Percentiles rank a stretch among this genome's conserved stretches.
These are phyloP conservation scores for Durotheca rogersii DNA, from an alignment of 495 filamentous ascomycete species.

Conservation along the genomic window DNA sequence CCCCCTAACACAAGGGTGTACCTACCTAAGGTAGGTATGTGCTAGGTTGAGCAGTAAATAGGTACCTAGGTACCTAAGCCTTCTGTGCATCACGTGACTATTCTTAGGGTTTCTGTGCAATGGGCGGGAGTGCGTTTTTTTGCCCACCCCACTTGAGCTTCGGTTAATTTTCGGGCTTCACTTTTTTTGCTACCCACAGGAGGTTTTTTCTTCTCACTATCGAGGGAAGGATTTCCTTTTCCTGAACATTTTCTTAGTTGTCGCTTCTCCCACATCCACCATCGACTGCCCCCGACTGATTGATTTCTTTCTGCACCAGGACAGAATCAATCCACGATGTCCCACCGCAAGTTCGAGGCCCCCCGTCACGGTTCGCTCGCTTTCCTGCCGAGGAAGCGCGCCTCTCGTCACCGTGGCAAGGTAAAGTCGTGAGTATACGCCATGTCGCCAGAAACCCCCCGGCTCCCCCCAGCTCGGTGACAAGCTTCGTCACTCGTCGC, in stretches of 20 bases:
- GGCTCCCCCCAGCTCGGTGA: background rate
- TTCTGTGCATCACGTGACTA: too few relatives aligned
- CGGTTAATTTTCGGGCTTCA: slow-evolving; percentile 34
- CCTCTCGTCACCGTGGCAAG: slow-evolving; percentile 93
- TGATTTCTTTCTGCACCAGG: slow-evolving; percentile 37
- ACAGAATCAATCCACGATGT: slow-evolving; percentile 50
- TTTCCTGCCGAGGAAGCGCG: slow-evolving; percentile 95
- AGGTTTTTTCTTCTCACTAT: slow-evolving; percentile 26
- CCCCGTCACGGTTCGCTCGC: slow-evolving; percentile 98
- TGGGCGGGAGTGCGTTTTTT: slow-evolving; percentile 1
- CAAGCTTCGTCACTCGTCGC: too few relatives aligned
- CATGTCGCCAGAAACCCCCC: slow-evolving; percentile 6
- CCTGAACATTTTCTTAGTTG: slow-evolving; percentile 29
- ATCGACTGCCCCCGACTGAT: slow-evolving; percentile 27
- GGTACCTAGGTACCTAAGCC: background rate
- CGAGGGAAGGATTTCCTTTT: slow-evolving; percentile 23
- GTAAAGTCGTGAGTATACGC: slow-evolving; percentile 80
- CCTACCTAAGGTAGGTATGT: too few relatives aligned
- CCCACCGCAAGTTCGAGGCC: slow-evolving; percentile 81
- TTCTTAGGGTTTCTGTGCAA: too few relatives aligned
- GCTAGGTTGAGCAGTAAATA: too few relatives aligned
- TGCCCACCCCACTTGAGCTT: slow-evolving; percentile 5
- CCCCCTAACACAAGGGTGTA: background rate
- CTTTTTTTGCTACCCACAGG: slow-evolving; percentile 29
- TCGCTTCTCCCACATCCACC: slow-evolving; percentile 25